Evolutionary conservation across 139 green algal species (phyloP), one percentile per base, ranked within the genome.

Genomic region (Pseudopediastrum boryanum): DNA sequence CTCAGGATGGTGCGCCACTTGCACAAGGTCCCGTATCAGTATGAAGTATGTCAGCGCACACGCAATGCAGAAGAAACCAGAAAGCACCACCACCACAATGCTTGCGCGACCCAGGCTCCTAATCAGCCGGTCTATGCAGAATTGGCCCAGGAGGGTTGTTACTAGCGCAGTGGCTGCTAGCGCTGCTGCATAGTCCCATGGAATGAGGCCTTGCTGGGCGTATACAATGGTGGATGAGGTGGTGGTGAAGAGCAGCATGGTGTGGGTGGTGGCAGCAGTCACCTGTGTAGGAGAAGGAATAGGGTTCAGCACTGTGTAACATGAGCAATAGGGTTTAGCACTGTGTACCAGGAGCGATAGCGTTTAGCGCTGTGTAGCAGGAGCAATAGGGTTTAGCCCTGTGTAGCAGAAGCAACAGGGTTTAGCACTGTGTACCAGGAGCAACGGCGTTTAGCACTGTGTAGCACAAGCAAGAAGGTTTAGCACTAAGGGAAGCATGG

Each of bases 191-290:
- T 89, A 91, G 65, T 86, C 62, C 61, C 69, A 77, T 6, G 73
- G 76, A 10, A 90, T 68, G 19, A 72, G 75, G 0, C 88, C 88
- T 63, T 91, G 77, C 10, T 85, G 82, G 0, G 91, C 77, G 36
- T 90, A 94, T 0, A 88, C 71, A 1, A 90, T 54, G 0, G 87
- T 86, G 3, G 88, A 89, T 0, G 85, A 70, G 25, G 71, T 66
- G 51, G 79, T 75, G 10, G 86, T 92, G 78, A 95, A 92, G 23
- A 89, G 76, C 13, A 90, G 76, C 83, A 90, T 88, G 23, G 71
- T 65, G 36, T 74, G 59, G 9, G 75, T 79, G 51, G 85, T 87
- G 38, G 85, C 85, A 21, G 85, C 77, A 2, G 71, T 79, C 21
- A 85, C 75, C 85, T 89, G 71, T 29, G 38, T 6, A 25, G 13